These are phyloP conservation scores for Trichosanthes cucumerina DNA, from an alignment of 306 rosid genomes.

Conservation along the genomic window DNA sequence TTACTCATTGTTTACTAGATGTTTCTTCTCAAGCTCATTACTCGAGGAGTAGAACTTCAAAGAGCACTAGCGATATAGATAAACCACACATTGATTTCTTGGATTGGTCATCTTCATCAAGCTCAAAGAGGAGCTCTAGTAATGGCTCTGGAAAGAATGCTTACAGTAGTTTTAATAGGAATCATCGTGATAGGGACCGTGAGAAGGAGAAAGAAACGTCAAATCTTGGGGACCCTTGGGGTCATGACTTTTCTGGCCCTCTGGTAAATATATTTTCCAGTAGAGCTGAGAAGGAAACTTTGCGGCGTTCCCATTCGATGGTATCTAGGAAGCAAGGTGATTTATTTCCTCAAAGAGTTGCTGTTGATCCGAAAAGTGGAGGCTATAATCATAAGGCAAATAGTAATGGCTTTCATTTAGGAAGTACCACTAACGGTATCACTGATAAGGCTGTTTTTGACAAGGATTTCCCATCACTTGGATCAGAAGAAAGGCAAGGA, in stretches of 20 bases:
- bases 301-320: conserved; percentile 77
- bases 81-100: conserved; percentile 46
- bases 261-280: conserved; percentile 37
- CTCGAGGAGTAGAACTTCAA: conserved; percentile 58
- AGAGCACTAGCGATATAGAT: conserved; percentile 51
- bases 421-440: conserved; percentile 37
- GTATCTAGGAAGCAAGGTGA: conserved; percentile 68
- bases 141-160: conserved; percentile 91
- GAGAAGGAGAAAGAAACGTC: conserved; percentile 83
- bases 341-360: conserved; percentile 30
- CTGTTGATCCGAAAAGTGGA: conserved; percentile 37
- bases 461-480: conserved; percentile 93
- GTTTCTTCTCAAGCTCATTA: conserved; percentile 38
- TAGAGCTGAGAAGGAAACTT: conserved; percentile 70
- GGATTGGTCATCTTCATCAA: conserved; percentile 69
- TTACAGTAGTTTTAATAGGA: conserved; percentile 79
- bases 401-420: conserved; percentile 55
- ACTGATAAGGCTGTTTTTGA: conserved; percentile 72
- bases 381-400: conserved; percentile 32
- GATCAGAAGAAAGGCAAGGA: conserved; percentile 72
- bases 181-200: conserved; percentile 83
- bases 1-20: conserved; percentile 37
- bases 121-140: conserved; percentile 56
- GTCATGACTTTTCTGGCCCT: conserved; percentile 56
- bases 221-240: conserved; percentile 57